Evolutionary conservation across 75 land plant species (phyloP).

Genomic region (Chamaecyparis obtusa): DNA sequence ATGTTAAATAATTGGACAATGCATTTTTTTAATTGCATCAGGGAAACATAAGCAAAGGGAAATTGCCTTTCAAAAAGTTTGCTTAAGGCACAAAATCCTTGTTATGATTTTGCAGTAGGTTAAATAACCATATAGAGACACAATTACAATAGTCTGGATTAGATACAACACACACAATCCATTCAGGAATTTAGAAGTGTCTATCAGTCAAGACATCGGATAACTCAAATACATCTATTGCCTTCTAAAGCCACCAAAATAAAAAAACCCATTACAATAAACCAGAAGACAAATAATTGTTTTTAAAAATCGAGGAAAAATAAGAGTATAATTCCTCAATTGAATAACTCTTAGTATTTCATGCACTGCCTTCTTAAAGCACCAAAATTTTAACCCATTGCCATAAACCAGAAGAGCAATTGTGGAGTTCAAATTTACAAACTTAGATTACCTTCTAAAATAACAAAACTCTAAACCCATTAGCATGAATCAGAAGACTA

Average conservation of each 20-base stretch:
- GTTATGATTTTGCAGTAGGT: background rate
- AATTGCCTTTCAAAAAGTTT: background rate
- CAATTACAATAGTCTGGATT: background rate
- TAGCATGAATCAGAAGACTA: background rate
- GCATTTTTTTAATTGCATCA: background rate
- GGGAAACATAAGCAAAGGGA: background rate
- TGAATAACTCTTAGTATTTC: background rate
- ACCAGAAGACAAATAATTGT: background rate
- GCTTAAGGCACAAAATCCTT: background rate
- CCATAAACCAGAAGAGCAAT: background rate
- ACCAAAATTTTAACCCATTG: background rate
- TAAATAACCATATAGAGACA: background rate
- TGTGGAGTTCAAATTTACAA: background rate
- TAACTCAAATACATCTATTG: background rate
- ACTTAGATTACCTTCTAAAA: background rate
- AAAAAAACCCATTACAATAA: background rate
- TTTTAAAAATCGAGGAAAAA: background rate
- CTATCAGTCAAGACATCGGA: background rate
- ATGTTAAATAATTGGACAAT: background rate
- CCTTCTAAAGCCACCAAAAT: background rate
- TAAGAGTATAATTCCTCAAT: background rate
- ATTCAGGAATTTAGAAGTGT: background rate
- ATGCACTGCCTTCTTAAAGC: background rate
- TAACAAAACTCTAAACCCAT: background rate
- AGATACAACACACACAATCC: background rate